Base-by-base conservation (phyloP, 345 rosid genomes). In the Syzygium grande region DNA sequence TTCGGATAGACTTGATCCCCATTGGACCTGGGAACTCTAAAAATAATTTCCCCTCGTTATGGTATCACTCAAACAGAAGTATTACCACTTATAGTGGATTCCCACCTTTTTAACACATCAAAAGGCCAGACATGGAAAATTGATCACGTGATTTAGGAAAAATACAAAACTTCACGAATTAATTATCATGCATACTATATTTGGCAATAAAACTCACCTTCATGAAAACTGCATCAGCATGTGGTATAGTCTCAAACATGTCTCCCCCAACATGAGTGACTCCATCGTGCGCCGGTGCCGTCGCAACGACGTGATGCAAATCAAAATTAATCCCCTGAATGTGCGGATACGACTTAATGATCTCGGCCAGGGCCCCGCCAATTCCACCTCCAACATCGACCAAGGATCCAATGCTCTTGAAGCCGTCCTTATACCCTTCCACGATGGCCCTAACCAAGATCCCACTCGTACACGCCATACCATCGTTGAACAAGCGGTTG, bases 351-450 rank as follows among this genome's bases (percentile, higher is more conserved):
- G 86, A 85, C 61, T 83, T 89, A n/a, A 90, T 83, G n/a, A 88
- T 87, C 89, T 59, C 85, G 7, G 63, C 80, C 30, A 89, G 3
- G 9, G 61, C 54, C 16, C 6, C 85, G 1, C 92, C 92, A 1
- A 27, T 87, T 30, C 90, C 91, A 9, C 91, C 91, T 2, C 90
- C 91, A n/a, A 88, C 91, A 21, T 90, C 90, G 19, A 88, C 91
- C 79, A 88, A 29, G 5, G 87, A 68, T 2, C 54, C 80, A 4
- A 90, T 46, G 58, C 12, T 23, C 21, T 46, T 29, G 59, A 90
- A 90, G 34, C 88, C 91, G 22, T 90, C 87, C 46, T 53, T 46
- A 41, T 86, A 87, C 9, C 52, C 58, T 34, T 51, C 29, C 38
- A 88, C 56, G 23, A 90, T 19, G 7, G 91, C 88, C 79, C 23